Base-by-base conservation (phyloP, 257 asterid genomes). In the Coffea canephora region DNA sequence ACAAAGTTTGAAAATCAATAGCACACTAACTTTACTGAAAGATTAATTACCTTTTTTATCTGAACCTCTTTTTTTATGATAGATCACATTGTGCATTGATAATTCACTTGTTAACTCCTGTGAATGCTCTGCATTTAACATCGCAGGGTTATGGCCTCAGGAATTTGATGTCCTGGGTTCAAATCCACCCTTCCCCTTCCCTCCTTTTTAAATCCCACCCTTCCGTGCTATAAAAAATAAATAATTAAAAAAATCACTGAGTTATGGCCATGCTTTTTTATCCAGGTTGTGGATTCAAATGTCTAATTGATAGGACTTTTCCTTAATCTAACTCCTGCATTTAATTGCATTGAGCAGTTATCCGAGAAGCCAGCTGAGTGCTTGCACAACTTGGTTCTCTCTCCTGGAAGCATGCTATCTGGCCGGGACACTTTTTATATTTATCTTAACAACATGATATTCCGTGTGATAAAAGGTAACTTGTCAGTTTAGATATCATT, bases 351-450 rank as follows among this genome's bases (percentile, higher is more conserved):
- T 34, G 79, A 69, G 75, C 97, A 95, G 99, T 90, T 95, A 78
- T 78, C 83, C 66, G 93, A 91, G 77, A 96, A 95, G 76, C 97
- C 99, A 21, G 85, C 90, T 83, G 76, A 73, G 55, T 77, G 77
- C 76, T 82, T 95, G 83, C 88, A 80, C 83, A 86, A 88, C 69
- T 96, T 88, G 80, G 77, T 88, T 66, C 61, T 68, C 65, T 83
- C 91, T 70, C 89, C 89, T 7, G 86, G 88, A 82, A 88, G 77
- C 82, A 75, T 82, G 85, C 85, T 88, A 71, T 67, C 64, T 27
- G 86, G 89, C 66, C 84, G 88, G 50, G 89, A 84, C 65, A 82
- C 81, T 31, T 82, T 88, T 43, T 84, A 80, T 65, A 77, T 86
- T 55, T 84, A 84, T 74, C 84, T 88, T 68, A 81, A 86, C 79